Base-by-base conservation (phyloP, 2,329 filamentous ascomycete genomes). In the Penicillium corylophilum region DNA sequence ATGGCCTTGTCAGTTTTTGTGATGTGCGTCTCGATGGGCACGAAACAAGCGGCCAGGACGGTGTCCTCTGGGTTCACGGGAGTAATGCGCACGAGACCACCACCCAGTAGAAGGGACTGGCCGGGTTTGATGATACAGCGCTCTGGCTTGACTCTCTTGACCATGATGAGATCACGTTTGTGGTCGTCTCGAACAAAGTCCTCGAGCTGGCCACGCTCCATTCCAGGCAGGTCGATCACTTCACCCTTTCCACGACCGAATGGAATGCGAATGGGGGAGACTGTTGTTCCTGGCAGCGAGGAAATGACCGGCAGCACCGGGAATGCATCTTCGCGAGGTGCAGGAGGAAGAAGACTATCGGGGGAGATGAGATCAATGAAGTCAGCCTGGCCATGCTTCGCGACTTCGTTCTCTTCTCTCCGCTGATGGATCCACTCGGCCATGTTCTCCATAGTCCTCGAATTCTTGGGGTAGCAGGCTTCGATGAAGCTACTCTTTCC, bases 401-500 rank as follows among this genome's bases (percentile, higher is more conserved):
- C 41, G 15, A 59, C 43, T 22, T 56, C 35, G 5, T 55, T 49
- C 31, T 66, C 59, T 41, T 59, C 42, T 23, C 63, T 54, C 36
- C 67, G 65, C 20, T 61, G 65, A 46, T 68, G 61, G 33, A 69
- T 59, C 51, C 71, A 58, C 26, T 73, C 65, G n/a, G 63, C 65
- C 53, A 72, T 64, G 38, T 70, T 68, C 48, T 62, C 69, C 18
- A 66, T 65, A 53, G 73, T 77, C 74, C 78, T 80, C 31, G 79
- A 79, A 23, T 84, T 85, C 77, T 88, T 86, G 4, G 95, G 93
- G 64, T 92, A 96, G 7, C 96, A 84, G 4, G 85, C 82, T 61
- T 94, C 86, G 54, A 97, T 95, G 2, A 99, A 81, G 65, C 88
- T 87, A 63, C 93, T 97, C 74, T 99, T 99, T 22, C 94, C 95